Conservation (phyloP, 176 grass and related monocot species). For the Metroxylon sagu region DNA sequence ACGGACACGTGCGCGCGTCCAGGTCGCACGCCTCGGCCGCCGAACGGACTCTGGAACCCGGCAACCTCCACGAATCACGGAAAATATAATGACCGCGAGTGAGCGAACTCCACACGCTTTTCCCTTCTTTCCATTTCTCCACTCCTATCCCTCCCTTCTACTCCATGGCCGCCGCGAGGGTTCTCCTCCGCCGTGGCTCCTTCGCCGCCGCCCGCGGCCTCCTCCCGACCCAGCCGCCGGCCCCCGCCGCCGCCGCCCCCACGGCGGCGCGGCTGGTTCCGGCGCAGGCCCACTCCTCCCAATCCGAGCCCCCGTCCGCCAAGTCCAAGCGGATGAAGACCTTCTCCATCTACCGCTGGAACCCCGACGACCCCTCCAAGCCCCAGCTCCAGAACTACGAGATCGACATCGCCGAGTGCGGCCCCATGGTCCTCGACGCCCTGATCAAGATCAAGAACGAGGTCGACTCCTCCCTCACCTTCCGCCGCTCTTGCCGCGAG, state of each 20-base stretch:
- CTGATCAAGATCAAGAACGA: conserved; percentile 20
- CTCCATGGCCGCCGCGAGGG: too few relatives aligned
- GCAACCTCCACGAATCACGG: too few relatives aligned
- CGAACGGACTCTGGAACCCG: too few relatives aligned
- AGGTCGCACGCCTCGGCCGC: too few relatives aligned
- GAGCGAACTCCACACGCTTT: too few relatives aligned
- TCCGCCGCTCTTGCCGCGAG: too few relatives aligned
- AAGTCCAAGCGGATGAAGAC: conserved; percentile 37
- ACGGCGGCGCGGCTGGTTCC: neutral
- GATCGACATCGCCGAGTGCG: neutral
- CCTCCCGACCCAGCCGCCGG: conserved; percentile 34
- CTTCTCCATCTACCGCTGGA: conserved; percentile 99
- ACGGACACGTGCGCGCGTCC: too few relatives aligned
- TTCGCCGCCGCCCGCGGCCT: conserved; percentile 38
- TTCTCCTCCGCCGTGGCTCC: too few relatives aligned
- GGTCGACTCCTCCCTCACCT: neutral
- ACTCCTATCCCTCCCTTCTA: neutral
- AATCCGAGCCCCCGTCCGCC: neutral
- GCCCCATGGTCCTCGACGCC: conserved; percentile 22
- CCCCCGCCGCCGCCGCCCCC: neutral
- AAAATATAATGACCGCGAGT: too few relatives aligned
- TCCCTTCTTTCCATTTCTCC: too few relatives aligned
- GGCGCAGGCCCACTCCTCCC: neutral
- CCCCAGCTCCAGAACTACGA: too few relatives aligned
- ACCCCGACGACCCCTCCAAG: conserved; percentile 51